Base-by-base conservation (phyloP, 2,329 filamentous ascomycete genomes). In the Hypoxylon sp. region DNA sequence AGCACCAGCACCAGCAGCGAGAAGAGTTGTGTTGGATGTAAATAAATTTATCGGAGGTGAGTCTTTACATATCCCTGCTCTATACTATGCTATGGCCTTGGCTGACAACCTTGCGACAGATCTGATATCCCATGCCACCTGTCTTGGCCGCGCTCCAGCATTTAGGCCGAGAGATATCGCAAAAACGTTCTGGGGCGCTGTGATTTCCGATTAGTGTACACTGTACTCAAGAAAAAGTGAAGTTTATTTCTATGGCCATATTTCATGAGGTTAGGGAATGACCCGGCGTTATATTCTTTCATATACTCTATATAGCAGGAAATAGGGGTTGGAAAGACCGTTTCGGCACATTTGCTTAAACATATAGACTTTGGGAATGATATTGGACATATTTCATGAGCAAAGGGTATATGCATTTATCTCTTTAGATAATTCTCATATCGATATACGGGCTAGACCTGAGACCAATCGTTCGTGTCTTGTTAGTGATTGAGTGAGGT, bases 161-260 rank as follows among this genome's bases (percentile, higher is more conserved):
- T 78, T 78, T 29, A 70, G 76, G 22, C 77, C 77, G 6, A 66
- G 57, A 31, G 76, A 78, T 58, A 71, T 79, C 11, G 71, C 75
- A 11, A 42, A 19, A 2, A 70, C 77, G 2, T 78, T 78, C 35
- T 78, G 77, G 76, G 71, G 71, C 35, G 71, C 77, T n/a, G 70
- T 72, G 26, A 66, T 70, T 51, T 46, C 68, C 3, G 70, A 65
- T 26, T 42, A 44, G 51, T 47, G 17, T 48, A 19, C 55, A 48
- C 42, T 35, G 39, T 48, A 46, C 22, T 22, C 19, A 53, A 51
- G 44, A 48, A 24, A 48, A 42, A 17, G 19, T 6, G 22, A 24
- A 14, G n/a, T 22, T 54, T 10, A 31, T 37, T 13, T 22, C 44
- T 51, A 37, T 26, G 10, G 5, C 24, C 33, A 31, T 57, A 57